These are phyloP conservation scores for Lasiodiplodia sp. DNA, from an alignment of 2,329 filamentous ascomycete species.

Conservation along the genomic window DNA sequence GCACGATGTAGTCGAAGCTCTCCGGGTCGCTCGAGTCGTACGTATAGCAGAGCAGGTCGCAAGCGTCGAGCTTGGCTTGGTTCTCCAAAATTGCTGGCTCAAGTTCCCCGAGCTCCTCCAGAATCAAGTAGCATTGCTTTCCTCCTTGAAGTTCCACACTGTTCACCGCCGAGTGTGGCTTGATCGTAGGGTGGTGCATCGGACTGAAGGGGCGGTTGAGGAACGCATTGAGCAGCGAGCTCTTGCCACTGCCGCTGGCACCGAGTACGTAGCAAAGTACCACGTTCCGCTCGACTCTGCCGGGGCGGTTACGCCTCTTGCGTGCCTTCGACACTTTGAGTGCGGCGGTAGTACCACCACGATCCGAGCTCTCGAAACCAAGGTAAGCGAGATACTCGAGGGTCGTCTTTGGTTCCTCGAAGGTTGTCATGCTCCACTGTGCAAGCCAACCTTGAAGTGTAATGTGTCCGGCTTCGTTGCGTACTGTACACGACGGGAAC, in stretches of 20 bases:
- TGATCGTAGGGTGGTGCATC: conserved; percentile 92
- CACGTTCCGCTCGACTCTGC: conserved; percentile 90
- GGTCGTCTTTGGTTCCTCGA: conserved; percentile 92
- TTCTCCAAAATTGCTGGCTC: conserved; percentile 96
- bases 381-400: conserved; percentile 96
- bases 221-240: conserved; percentile 87
- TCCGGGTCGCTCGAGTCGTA: conserved; percentile 98
- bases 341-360: conserved; percentile 79
- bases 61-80: conserved; percentile 85
- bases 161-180: conserved; percentile 91
- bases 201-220: conserved; percentile 85
- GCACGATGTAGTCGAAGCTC: conserved; percentile 90
- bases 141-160: conserved; percentile 95
- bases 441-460: conserved; percentile 97
- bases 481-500: conserved; percentile 92
- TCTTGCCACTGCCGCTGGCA: conserved; percentile 86
- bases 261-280: conserved; percentile 93
- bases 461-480: conserved; percentile 93
- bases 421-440: conserved; percentile 99
- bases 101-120: conserved; percentile 94
- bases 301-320: conserved; percentile 81
- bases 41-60: conserved; percentile 91
- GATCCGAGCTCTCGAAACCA: conserved; percentile 83
- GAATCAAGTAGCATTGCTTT: conserved; percentile 95
- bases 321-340: conserved; percentile 92